Evolutionary conservation across 2,329 filamentous ascomycete species (phyloP), one percentile per base, ranked within the genome.

Genomic region (Alternaria postmessia): DNA sequence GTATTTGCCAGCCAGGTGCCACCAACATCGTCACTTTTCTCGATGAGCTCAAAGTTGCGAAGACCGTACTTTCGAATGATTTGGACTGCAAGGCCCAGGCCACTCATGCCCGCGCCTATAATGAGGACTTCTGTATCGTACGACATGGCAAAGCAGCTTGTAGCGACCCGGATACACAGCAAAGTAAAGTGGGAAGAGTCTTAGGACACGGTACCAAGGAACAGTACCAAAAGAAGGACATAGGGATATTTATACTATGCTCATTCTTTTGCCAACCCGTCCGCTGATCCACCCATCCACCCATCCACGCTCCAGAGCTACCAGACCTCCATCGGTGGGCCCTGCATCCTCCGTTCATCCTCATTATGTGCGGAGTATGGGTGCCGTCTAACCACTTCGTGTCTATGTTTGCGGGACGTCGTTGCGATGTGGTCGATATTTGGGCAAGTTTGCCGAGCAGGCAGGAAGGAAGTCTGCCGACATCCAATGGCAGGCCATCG

Each of bases 61-160:
- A 77, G 69, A 3, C 77, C 75, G 55, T 77, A 79, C 47, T 79
- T 69, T 32, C 81, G 74, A 38, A 80, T 73, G 7, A 83, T 76
- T 58, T 82, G 81, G 20, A 83, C 75, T 12, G 81, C 82, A 53
- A 83, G 74, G n/a, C 79, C 81, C 16, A 83, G 63, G 32, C 82
- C 82, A 32, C 78, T 81, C 73, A 81, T 79, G 61, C 82, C 82
- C n/a, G 81, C 82, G n/a, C 82, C 83, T 39, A 84, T 82, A 44
- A 84, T 82, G 28, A 84, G 75, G 55, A 84, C 78, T 65, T 84
- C 81, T 3, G 78, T 80, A 62, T 82, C 79, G 52, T 79, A 70
- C 32, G 74, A 72, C 74, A 79, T 73, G 18, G 46, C 59, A 52
- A 14, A 34, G 20, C 0, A n/a, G 24, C 20, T 43, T 32, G 3